Conservation (phyloP, 1,139 yeast genomes). For the Lodderomyces jiufengensis region DNA sequence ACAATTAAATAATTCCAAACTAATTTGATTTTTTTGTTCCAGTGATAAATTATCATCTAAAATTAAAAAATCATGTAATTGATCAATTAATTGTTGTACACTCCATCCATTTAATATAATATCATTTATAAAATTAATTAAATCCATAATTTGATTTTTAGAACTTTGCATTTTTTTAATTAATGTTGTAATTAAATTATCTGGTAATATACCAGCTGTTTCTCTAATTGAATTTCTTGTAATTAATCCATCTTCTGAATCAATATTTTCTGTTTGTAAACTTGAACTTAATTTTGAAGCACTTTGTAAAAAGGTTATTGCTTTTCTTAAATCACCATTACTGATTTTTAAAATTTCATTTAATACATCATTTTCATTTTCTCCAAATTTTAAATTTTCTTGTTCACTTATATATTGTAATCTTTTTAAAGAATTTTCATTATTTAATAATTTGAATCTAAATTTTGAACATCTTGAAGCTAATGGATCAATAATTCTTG, state of each 20-base stretch:
- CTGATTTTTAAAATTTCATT: constrained; percentile 64
- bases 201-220: constrained; percentile 82
- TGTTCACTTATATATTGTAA: constrained; percentile 55
- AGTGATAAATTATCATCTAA: constrained; percentile 53
- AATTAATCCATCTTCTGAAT: constrained; percentile 31
- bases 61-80: constrained; percentile 72
- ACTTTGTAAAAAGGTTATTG: constrained; percentile 87
- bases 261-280: constrained; percentile 15
- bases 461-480: constrained; percentile 96
- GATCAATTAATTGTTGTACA: constrained; percentile 73
- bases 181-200: constrained; percentile 44
- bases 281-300: constrained; percentile 60
- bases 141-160: constrained; percentile 18
- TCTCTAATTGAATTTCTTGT: constrained; percentile 55
- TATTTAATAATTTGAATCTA: constrained; percentile 77
- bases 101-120: constrained; percentile 80
- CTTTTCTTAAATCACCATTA: constrained; percentile 88
- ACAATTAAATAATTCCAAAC: constrained; percentile 65
- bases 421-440: constrained; percentile 64
- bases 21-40: constrained; percentile 58
- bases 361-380: constrained; percentile 42
- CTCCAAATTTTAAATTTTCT: constrained; percentile 39
- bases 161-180: constrained; percentile 37
- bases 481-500: constrained; percentile 91
- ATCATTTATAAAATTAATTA: constrained; percentile 49